These are phyloP conservation scores for Backusella macrospora DNA, from an alignment of 192 early-diverging fungal species.

Conservation along the genomic window DNA sequence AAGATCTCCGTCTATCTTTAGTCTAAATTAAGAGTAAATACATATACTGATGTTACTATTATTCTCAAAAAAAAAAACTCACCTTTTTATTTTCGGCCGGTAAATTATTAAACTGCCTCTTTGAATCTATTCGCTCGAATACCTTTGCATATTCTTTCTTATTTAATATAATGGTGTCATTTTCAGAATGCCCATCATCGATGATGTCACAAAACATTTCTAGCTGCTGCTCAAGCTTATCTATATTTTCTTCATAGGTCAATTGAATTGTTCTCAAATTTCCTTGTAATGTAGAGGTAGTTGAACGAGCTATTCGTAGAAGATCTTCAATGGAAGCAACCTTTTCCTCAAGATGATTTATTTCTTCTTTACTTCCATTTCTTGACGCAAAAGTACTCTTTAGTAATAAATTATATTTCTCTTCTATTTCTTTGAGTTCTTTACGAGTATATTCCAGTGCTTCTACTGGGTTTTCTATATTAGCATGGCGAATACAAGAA, in stretches of 20 bases:
- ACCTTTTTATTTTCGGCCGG: background rate
- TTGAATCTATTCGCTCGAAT: conserved; percentile 34
- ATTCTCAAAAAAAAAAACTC: background rate
- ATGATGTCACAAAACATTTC: conserved; percentile 27
- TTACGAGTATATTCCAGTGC: background rate
- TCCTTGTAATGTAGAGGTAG: conserved; percentile 72
- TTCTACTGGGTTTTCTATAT: conserved; percentile 44
- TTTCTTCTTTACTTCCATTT: conserved; percentile 21
- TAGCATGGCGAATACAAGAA: conserved; percentile 66
- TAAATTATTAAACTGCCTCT: conserved; percentile 30
- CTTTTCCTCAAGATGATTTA: conserved; percentile 61
- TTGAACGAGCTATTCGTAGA: conserved; percentile 74
- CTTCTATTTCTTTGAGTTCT: conserved; percentile 64
- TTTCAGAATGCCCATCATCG: conserved; percentile 43
- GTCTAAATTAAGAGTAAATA: background rate
- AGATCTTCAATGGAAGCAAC: conserved; percentile 40
- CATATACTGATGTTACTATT: background rate
- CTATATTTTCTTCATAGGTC: conserved; percentile 68
- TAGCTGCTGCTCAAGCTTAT: conserved; percentile 2
- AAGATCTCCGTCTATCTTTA: background rate
- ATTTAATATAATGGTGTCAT: conserved; percentile 18
- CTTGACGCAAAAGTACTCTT: background rate
- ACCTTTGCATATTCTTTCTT: conserved; percentile 24
- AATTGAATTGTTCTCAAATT: conserved; percentile 67
- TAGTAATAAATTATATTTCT: conserved; percentile 62